Evolutionary conservation across 2,329 filamentous ascomycete species (phyloP), one percentile per base, ranked within the genome.

Genomic region (Sarocladium kiliense): DNA sequence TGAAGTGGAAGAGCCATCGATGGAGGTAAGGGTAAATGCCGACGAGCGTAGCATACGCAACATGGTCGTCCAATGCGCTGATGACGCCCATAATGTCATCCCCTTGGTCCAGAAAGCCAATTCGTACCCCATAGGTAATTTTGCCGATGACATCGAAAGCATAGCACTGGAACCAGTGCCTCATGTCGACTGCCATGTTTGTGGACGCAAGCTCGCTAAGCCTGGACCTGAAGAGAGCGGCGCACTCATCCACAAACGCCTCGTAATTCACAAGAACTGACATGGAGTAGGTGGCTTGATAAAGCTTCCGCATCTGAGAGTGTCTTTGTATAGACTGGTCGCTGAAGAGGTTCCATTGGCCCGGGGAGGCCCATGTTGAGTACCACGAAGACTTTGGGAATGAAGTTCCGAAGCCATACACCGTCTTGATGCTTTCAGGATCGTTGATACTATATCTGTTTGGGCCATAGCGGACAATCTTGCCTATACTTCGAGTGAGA

Each of bases 361-460:
- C 19, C 10, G 55, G 63, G 16, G 51, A 59, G 1, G 56, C 53
- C 63, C 63, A 71, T 1, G 65, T 54, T 0, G 57, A 30, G 30
- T 71, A 72, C 65, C 67, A 71, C 0, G 60, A 49, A 0, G 66
- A 70, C 56, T 72, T 72, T 10, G 60, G 21, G 44, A 68, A 70
- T 14, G 62, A 60, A 30, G 60, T 64, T n/a, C 63, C 61, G 5
- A 63, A 54, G n/a, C 65, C 65, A 41, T 68, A 67, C 41, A 73
- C 68, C 42, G 65, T 59, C 55, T 73, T 75, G 3, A 71, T 59
- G 1, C 73, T 74, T 0, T 69, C 62, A 0, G 68, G 63, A 54
- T 77, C 70, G 34, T 67, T 67, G 58, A 80, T 66, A 32, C 72
- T 76, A 55, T 77, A 79, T 9, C 77, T 70, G 19, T 75, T 69